These are phyloP conservation scores for Rhizophora apiculata DNA, from an alignment of 345 rosid genomes.

Conservation along the genomic window DNA sequence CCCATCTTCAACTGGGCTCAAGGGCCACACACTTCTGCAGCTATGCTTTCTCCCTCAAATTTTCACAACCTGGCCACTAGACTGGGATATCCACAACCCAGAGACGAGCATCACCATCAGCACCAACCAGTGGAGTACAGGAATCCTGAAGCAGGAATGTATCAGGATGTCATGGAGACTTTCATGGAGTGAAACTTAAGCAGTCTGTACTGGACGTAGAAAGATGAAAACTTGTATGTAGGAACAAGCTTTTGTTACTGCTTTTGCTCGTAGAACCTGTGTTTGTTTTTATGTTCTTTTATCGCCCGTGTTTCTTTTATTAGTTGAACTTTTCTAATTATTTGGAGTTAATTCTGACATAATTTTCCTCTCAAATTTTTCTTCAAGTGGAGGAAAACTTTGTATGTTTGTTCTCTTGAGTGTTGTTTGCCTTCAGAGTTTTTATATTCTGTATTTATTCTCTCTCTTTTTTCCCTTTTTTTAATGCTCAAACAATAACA, in stretches of 20 bases:
- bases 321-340: constrained; percentile 16
- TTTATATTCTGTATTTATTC: too few relatives aligned
- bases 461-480: too few relatives aligned
- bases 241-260: constrained; percentile 9
- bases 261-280: constrained; percentile 12
- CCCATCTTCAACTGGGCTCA: constrained; percentile 64
- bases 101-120: constrained; percentile 59
- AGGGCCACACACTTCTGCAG: constrained; percentile 44
- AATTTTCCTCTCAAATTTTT: background rate
- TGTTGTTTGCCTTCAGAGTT: too few relatives aligned
- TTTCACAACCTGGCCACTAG: constrained; percentile 54
- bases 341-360: constrained; percentile 27
- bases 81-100: constrained; percentile 53
- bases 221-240: constrained; percentile 27
- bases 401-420: too few relatives aligned
- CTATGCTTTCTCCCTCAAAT: constrained; percentile 57
- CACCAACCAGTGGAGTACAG: constrained; percentile 45
- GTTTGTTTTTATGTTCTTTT: constrained; percentile 2
- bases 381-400: constrained; percentile 5
- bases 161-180: constrained; percentile 69
- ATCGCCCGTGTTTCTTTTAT: constrained; percentile 9
- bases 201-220: background rate
- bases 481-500: too few relatives aligned
- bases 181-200: constrained; percentile 60
- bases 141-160: constrained; percentile 60